phyloP scores from a whole-genome alignment of 2,329 filamentous ascomycete species.

The Microdochium trichocladiopsis region DNA sequence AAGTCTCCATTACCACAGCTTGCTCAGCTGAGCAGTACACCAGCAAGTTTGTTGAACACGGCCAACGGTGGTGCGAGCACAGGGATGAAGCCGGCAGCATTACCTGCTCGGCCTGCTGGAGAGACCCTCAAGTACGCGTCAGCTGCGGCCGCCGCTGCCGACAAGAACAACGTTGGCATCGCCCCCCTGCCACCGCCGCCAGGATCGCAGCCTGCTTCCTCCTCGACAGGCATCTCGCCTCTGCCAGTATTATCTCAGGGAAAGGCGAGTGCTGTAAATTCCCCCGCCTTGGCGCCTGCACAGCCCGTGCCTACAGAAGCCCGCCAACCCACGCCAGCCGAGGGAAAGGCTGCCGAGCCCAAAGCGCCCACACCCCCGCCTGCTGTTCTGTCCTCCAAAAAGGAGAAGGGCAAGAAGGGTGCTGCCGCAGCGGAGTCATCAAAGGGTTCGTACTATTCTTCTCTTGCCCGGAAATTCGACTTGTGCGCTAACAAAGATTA shows the following conservation, averaged over 20 bases:
- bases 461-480: background rate
- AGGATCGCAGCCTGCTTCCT: constrained; percentile 36
- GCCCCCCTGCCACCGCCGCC: constrained; percentile 88
- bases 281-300: constrained; percentile 39
- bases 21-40: constrained; percentile 75
- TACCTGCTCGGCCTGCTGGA: constrained; percentile 76
- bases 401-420: constrained; percentile 28
- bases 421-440: constrained; percentile 30
- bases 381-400: constrained; percentile 12
- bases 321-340: constrained; percentile 13
- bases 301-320: constrained; percentile 33
- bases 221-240: constrained; percentile 32
- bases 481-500: constrained; percentile 12
- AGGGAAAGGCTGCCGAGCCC: constrained; percentile 23
- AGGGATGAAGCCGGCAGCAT: constrained; percentile 86
- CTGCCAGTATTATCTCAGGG: constrained; percentile 45
- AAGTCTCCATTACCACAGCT: constrained; percentile 92
- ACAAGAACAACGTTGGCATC: constrained; percentile 84
- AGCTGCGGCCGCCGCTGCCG: constrained; percentile 86
- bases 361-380: constrained; percentile 17
- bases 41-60: constrained; percentile 39
- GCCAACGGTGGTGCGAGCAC: constrained; percentile 47
- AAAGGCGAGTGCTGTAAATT: constrained; percentile 47
- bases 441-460: constrained; percentile 29
- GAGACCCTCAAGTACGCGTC: constrained; percentile 96